A percentile compares a stretch with the other conserved stretches of the same genome.
phyloP scores from a whole-genome alignment of 306 rosid genomes.

The Prunus mongolica region DNA sequence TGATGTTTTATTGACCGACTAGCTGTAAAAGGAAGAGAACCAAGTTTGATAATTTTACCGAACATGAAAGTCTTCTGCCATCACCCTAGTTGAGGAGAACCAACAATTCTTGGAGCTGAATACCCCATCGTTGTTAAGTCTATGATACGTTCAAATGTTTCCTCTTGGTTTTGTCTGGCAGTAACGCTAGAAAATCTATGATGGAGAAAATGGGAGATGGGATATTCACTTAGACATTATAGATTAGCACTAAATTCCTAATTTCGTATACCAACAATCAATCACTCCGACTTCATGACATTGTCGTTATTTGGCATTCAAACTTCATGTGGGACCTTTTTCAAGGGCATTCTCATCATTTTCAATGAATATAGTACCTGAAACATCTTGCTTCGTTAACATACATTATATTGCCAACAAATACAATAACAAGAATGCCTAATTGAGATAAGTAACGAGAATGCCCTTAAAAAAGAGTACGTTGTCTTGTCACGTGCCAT shows the following conservation, averaged over 20 bases:
- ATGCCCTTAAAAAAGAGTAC: too few species aligned
- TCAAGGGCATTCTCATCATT: background rate
- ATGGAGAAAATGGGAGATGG: too few species aligned
- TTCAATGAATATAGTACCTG: background rate
- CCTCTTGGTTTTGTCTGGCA: slow-evolving; percentile 23
- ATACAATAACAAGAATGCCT: too few species aligned
- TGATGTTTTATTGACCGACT: background rate
- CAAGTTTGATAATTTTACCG: background rate
- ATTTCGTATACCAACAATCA: background rate
- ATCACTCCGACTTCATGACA: background rate
- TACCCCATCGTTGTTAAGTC: slow-evolving; percentile 21
- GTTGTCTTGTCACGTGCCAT: background rate
- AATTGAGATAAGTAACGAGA: too few species aligned
- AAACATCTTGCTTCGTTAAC: background rate
- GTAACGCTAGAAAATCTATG: too few species aligned
- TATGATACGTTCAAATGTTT: slow-evolving; percentile 25
- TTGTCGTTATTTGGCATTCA: background rate
- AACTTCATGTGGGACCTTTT: background rate
- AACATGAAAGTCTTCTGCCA: background rate
- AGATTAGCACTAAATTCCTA: too few species aligned
- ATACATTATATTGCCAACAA: too few species aligned
- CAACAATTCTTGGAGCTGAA: slow-evolving; percentile 16
- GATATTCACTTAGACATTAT: too few species aligned
- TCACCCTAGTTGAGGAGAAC: slow-evolving; percentile 17
- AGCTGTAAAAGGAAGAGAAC: slow-evolving; percentile 15